Conservation (phyloP, 345 rosid genomes). For the Euphorbia tirucalli region DNA sequence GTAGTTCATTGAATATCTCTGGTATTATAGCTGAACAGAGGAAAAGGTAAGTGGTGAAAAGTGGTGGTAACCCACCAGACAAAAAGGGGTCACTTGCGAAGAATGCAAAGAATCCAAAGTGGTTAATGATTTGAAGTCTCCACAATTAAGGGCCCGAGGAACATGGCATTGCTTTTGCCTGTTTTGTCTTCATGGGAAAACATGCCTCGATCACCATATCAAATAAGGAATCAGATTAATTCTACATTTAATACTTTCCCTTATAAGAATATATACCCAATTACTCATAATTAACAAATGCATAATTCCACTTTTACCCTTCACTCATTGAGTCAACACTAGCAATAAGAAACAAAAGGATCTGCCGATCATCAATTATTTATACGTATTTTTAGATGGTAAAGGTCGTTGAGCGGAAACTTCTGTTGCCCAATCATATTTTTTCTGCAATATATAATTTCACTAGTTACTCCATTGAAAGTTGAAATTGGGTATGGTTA, state of each 20-base stretch:
- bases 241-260: background rate
- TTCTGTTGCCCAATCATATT: slow-evolving; percentile 12
- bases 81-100: slow-evolving; percentile 19
- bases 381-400: background rate
- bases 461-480: background rate
- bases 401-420: slow-evolving; percentile 23
- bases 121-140: background rate
- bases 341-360: background rate
- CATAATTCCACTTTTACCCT: slow-evolving; percentile 4
- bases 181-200: background rate
- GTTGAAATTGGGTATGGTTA: background rate
- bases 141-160: background rate
- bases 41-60: too few relatives aligned
- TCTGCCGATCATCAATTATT: background rate
- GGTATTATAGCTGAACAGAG: too few relatives aligned
- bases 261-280: background rate
- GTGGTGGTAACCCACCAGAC: background rate
- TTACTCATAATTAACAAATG: background rate
- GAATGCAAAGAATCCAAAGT: slow-evolving; percentile 36
- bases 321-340: background rate
- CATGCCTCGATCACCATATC: background rate
- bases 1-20: too few relatives aligned
- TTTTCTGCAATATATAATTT: slow-evolving; percentile 8
- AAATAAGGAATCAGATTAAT: background rate
- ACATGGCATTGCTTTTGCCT: slow-evolving; percentile 18